These are phyloP conservation scores for Antitrichia curtipendula DNA, from an alignment of 225 moss, liverwort and hornwort species.

Conservation along the genomic window DNA sequence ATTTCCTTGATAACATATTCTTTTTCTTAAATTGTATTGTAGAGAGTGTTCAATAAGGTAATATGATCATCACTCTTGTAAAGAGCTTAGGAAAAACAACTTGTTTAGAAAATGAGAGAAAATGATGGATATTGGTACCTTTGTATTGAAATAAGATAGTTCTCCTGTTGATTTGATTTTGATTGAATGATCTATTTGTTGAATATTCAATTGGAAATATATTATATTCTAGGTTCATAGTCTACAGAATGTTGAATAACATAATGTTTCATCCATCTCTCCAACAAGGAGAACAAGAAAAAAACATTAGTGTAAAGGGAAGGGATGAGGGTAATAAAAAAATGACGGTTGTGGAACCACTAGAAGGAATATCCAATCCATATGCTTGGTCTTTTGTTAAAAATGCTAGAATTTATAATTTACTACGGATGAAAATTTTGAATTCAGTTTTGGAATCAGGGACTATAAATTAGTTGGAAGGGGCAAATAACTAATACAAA, in stretches of 20 bases:
- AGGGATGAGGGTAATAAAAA: background rate
- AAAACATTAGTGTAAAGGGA: background rate
- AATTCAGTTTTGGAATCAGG: background rate
- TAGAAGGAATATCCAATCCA: background rate
- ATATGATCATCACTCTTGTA: background rate
- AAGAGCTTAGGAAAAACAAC: fast-evolving
- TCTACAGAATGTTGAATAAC: background rate
- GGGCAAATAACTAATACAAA: background rate
- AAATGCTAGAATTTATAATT: background rate
- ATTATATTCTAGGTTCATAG: background rate
- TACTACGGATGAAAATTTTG: background rate
- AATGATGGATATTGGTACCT: background rate
- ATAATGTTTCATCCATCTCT: background rate
- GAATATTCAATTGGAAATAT: background rate
- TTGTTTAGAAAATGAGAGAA: background rate
- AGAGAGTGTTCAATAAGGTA: background rate
- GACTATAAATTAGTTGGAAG: background rate
- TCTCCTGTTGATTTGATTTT: background rate
- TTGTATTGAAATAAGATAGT: background rate
- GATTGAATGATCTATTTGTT: background rate
- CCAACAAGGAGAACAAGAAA: background rate
- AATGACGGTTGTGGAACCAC: background rate
- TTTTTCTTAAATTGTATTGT: background rate
- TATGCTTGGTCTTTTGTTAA: background rate
- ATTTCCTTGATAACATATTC: background rate